Conservation (phyloP, 768 basidiomycete species). For the Coprinellus micaceus region DNA sequence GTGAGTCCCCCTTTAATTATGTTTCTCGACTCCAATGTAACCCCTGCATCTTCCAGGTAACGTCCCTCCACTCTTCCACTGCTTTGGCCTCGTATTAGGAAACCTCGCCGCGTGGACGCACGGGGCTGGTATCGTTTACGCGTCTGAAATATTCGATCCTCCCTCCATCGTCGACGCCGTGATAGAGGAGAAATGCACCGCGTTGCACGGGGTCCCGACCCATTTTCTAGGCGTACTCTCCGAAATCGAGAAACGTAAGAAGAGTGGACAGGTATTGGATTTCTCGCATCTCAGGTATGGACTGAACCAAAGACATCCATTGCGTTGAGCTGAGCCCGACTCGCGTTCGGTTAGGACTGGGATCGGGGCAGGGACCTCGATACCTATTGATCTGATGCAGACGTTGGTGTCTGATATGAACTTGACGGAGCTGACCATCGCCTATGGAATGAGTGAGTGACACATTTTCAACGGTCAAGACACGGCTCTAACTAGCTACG, state of each 20-base stretch:
- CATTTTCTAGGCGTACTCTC: slow-evolving; percentile 75
- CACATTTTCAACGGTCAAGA: neutral
- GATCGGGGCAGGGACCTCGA: slow-evolving; percentile 74
- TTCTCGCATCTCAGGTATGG: slow-evolving; percentile 54
- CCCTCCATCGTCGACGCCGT: slow-evolving; percentile 66
- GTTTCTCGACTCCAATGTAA: neutral
- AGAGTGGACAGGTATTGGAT: slow-evolving; percentile 44
- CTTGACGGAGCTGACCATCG: slow-evolving; percentile 66
- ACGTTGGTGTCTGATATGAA: slow-evolving; percentile 65
- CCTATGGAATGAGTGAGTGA: slow-evolving; percentile 82
- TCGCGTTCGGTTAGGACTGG: slow-evolving; percentile 76
- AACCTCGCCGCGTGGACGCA: slow-evolving; percentile 78
- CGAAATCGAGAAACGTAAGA: slow-evolving; percentile 57
- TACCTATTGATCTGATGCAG: slow-evolving; percentile 80
- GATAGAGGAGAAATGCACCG: slow-evolving; percentile 67
- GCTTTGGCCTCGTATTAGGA: slow-evolving; percentile 57
- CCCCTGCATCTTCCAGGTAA: slow-evolving; percentile 52
- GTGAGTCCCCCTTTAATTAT: slow-evolving; percentile 30
- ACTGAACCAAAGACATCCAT: no score
- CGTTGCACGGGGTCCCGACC: slow-evolving; percentile 81
- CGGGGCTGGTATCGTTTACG: slow-evolving; percentile 71
- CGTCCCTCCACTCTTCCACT: slow-evolving; percentile 81
- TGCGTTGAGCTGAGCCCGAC: no score
- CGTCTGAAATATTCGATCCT: slow-evolving; percentile 63
- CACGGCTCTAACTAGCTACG: neutral